phyloP scores from a whole-genome alignment of 1,284 basidiomycete genomes.

The Wallemia mellicola region DNA sequence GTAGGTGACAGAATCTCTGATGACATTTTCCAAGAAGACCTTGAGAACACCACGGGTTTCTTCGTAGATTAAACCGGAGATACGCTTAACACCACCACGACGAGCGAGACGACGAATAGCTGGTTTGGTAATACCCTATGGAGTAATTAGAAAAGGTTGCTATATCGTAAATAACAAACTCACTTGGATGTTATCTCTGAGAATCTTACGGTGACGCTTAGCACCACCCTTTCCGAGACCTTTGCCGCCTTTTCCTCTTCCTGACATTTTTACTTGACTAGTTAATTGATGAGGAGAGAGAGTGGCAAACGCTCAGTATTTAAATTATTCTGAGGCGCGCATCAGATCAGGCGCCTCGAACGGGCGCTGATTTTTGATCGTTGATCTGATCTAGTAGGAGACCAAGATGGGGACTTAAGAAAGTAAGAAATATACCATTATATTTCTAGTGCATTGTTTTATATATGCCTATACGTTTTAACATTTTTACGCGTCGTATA shows the following conservation, averaged over 20 bases:
- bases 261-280: slow-evolving; percentile 27
- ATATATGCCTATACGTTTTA: too few species aligned
- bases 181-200: slow-evolving; percentile 59
- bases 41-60: slow-evolving; percentile 65
- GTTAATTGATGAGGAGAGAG: slow-evolving; percentile 6
- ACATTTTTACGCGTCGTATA: too few species aligned
- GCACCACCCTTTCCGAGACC: slow-evolving; percentile 59
- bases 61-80: slow-evolving; percentile 72
- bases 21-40: slow-evolving; percentile 37
- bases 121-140: slow-evolving; percentile 45
- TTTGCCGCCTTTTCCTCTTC: slow-evolving; percentile 40
- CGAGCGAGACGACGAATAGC: slow-evolving; percentile 78
- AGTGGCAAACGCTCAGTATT: not conserved
- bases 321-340: not conserved
- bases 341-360: not conserved
- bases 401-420: not conserved
- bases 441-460: too few species aligned
- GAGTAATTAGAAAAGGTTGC: slow-evolving; percentile 4
- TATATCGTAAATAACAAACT: slow-evolving; percentile 6
- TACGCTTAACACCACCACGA: slow-evolving; percentile 85
- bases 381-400: not conserved
- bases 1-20: slow-evolving; percentile 37
- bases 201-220: slow-evolving; percentile 60
- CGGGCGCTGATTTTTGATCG: not conserved
- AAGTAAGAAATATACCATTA: too few species aligned